Evolutionary conservation across 768 basidiomycete genomes (phyloP).

Genomic region (Tulasnella sp.): DNA sequence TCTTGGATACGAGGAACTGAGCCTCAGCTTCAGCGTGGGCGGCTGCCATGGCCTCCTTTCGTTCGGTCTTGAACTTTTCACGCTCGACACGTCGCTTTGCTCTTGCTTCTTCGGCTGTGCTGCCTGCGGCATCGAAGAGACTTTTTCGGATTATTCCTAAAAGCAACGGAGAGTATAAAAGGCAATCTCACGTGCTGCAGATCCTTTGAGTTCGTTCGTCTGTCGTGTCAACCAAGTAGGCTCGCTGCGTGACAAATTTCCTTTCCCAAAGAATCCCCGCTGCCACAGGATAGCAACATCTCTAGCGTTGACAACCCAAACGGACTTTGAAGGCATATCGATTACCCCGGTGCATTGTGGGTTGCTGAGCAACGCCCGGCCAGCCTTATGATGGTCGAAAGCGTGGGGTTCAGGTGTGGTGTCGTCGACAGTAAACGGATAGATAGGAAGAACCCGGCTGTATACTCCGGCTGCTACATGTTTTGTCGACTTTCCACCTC

Average conservation of each 20-base stretch:
- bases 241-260: slow-evolving; percentile 89
- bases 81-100: slow-evolving; percentile 83
- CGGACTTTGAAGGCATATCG: slow-evolving; percentile 75
- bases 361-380: slow-evolving; percentile 36
- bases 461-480: not conserved
- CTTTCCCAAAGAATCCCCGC: slow-evolving; percentile 96
- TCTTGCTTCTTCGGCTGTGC: slow-evolving; percentile 89
- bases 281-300: slow-evolving; percentile 76
- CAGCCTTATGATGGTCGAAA: slow-evolving; percentile 1
- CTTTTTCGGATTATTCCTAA: not conserved
- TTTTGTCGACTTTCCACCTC: slow-evolving; percentile 13
- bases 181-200: slow-evolving; percentile 50
- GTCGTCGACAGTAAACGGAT: not conserved
- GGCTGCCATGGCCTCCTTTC: slow-evolving; percentile 80
- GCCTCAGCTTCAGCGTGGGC: slow-evolving; percentile 76
- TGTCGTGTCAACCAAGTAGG: slow-evolving; percentile 87
- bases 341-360: slow-evolving; percentile 74
- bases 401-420: not conserved
- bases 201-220: slow-evolving; percentile 56
- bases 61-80: slow-evolving; percentile 87
- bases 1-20: slow-evolving; percentile 63
- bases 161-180: slow-evolving; percentile 29
- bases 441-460: slow-evolving; percentile 4
- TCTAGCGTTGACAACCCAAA: slow-evolving; percentile 68
- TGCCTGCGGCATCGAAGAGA: slow-evolving; percentile 37